Percentiles rank a stretch among this genome's conserved stretches.
These are phyloP conservation scores for Globisporangium rhizosaccharum DNA, from an alignment of 352 stramenopile genomes.

Conservation along the genomic window DNA sequence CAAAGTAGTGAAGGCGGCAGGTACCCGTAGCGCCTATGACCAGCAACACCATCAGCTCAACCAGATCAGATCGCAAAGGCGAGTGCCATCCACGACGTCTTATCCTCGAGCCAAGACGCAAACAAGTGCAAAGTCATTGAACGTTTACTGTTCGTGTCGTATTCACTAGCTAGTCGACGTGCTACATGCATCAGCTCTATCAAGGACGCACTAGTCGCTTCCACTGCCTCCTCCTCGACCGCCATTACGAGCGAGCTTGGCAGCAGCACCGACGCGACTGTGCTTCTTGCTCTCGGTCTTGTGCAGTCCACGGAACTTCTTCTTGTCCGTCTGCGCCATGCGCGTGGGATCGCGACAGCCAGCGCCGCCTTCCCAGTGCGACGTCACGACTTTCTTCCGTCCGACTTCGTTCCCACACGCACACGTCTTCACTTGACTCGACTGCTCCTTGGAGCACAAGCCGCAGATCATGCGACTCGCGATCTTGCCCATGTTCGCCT, in stretches of 20 bases:
- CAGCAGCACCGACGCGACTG: conserved; percentile 60
- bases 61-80: too few relatives aligned
- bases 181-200: too few relatives aligned
- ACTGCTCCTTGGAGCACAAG: conserved; percentile 78
- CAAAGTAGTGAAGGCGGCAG: too few relatives aligned
- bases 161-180: too few relatives aligned
- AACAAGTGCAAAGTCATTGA: too few relatives aligned
- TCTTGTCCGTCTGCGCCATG: conserved; percentile 64
- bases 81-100: too few relatives aligned
- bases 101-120: too few relatives aligned
- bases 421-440: conserved; percentile 67
- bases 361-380: conserved; percentile 73
- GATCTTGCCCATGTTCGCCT: conserved; percentile 71
- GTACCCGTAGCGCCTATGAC: too few relatives aligned
- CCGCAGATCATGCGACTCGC: conserved; percentile 82
- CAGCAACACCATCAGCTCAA: too few relatives aligned
- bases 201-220: too few relatives aligned
- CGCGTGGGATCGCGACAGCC: conserved; percentile 56
- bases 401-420: conserved; percentile 70
- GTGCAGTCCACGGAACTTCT: conserved; percentile 68
- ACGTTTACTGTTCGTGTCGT: too few relatives aligned
- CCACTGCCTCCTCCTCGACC: too few relatives aligned
- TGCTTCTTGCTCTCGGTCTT: conserved; percentile 83
- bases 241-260: conserved; percentile 18
- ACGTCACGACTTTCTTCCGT: conserved; percentile 31